Base-by-base conservation (phyloP, 1,284 basidiomycete species). In the Malassezia pachydermatis region DNA sequence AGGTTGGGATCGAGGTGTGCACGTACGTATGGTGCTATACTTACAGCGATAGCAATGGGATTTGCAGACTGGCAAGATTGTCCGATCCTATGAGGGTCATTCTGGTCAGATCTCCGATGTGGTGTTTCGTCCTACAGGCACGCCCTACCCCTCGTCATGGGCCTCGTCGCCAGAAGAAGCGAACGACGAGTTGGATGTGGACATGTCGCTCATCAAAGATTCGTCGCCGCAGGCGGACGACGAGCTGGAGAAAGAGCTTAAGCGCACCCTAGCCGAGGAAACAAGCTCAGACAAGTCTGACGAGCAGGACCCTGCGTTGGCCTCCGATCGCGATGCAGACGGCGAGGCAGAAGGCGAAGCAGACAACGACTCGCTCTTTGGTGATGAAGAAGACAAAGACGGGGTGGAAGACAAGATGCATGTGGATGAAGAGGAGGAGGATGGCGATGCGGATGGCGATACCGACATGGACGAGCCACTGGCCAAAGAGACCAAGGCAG, bases 1-100 rank as follows among this genome's bases (percentile, higher is more conserved):
- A 4, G 84, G 88, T 2, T 96, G 90, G 90, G 94, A 98, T 69
- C 84, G 87, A 3, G 81, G 85, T 54, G 83, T 89, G 4, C 77
- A 83, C 49, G 90, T 90, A 72, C 73, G 85, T 78, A 1, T 4
- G 10, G 19, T 33, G n/a, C 9, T 28, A 16, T n/a, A 16, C 39
- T 17, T 17, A n/a, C n/a, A 30, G 19, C 25, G 8, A n/a, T 43
- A 95, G 87, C 86, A 94, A 80, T 98, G 94, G 92, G 92, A 98
- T 74, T 78, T 98, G 40, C 86, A 98, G 65, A 92, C 84, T 0
- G 94, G 94, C 1, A 79, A 86, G 59, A 76, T 77, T 27, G 78
- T 84, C 5, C 80, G 89, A 36, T 80, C 78, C 32, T 96, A 86
- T 65, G 81, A 80, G 0, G 80, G 84, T 0, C 88, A 94, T 65